Evolutionary conservation across 2,329 filamentous ascomycete genomes (phyloP), one percentile per base, ranked within the genome.

Genomic region (Hyphodiscus sp.): DNA sequence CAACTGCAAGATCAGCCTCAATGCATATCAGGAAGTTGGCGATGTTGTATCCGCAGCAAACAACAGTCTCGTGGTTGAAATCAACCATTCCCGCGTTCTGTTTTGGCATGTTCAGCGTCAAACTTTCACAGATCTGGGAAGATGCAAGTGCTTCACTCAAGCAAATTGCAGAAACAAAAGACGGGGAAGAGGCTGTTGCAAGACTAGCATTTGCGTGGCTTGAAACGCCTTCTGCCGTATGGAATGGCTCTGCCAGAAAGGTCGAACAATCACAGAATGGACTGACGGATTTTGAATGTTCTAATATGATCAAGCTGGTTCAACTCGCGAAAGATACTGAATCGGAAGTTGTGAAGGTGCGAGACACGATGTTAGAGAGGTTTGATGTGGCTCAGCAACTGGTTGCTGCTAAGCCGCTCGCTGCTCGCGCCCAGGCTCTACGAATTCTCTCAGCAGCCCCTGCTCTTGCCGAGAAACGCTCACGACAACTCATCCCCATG

Each of bases 61-160:
- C 78, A 6, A 72, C 79, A 1, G 76, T 80, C 41, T 80, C 80
- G 1, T 88, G 86, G 81, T 72, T 95, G 59, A 76, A 80, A 54
- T 78, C 80, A 62, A 82, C 90, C 7, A 79, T 97, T 29, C 88
- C 91, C 0, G 78, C 82, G 0, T 97, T 91, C 64, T 84, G 90
- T 63, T 96, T 96, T 63, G 94, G 94, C 47, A 80, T 96, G 70
- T 78, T 97, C 55, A 94, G 91, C 0, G 83, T 95, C 47, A 89
- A 87, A 61, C 77, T 96, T 59, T 81, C 91, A 0, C 90, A 90
- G 38, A 76, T 95, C 6, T 96, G 92, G 89, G 89, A 95, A 56
- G 89, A 95, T 63, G 81, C 89, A 0, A 82, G 86, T 49, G 80
- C 83, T 51, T 83, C 88, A 0, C 72, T 99, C 64, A 87, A 89